Conservation (phyloP, 768 basidiomycete genomes). For the Kwoniella shandongensis region DNA sequence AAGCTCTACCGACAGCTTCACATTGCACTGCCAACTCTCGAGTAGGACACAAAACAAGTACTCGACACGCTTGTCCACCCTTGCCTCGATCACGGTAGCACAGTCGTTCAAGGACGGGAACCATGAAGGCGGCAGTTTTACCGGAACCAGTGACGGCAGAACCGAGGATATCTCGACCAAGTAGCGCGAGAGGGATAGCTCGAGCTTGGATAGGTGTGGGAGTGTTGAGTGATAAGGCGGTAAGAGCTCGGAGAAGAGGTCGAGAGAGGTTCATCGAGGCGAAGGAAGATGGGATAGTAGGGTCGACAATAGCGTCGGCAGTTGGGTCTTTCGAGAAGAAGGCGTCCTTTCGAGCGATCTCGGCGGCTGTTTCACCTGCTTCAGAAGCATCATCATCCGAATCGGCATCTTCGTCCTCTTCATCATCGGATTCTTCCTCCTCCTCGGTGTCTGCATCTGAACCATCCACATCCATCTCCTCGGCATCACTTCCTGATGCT, state of each 20-base stretch:
- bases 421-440: constrained; percentile 51
- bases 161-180: constrained; percentile 95
- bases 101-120: constrained; percentile 89
- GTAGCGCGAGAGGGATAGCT: constrained; percentile 86
- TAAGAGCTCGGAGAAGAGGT: constrained; percentile 84
- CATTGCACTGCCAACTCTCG: constrained; percentile 95
- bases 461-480: constrained; percentile 38
- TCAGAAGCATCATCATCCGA: constrained; percentile 41
- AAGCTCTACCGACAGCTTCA: constrained; percentile 80
- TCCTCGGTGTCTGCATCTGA: constrained; percentile 46
- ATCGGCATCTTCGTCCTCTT: constrained; percentile 51
- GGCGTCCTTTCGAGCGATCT: constrained; percentile 73
- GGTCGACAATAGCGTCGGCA: constrained; percentile 54
- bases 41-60: constrained; percentile 89
- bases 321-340: constrained; percentile 69
- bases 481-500: constrained; percentile 24
- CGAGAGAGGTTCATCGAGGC: constrained; percentile 92
- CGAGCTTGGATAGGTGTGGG: constrained; percentile 96
- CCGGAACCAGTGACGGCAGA: constrained; percentile 96
- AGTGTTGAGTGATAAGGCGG: constrained; percentile 70
- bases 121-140: constrained; percentile 95
- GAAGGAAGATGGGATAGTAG: constrained; percentile 70
- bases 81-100: constrained; percentile 87
- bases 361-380: constrained; percentile 59
- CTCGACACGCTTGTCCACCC: constrained; percentile 65